phyloP scores from a whole-genome alignment of 2,329 filamentous ascomycete genomes.

The Cercospora sp. region DNA sequence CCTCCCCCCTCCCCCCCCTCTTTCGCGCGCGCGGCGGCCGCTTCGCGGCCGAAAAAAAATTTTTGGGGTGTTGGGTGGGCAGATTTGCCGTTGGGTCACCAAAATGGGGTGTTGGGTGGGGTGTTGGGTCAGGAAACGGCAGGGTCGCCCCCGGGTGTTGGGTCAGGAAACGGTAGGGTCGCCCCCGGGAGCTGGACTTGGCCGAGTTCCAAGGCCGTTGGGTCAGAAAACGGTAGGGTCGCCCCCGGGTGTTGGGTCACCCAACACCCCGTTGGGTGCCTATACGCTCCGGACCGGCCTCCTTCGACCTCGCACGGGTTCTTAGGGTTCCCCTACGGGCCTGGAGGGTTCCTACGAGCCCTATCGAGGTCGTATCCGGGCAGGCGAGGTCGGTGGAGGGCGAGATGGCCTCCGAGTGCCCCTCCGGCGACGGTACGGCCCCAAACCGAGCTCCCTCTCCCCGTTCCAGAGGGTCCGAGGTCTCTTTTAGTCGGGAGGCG shows the following conservation, averaged over 20 bases:
- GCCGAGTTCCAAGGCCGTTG: background rate
- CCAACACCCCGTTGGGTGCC: too few species aligned
- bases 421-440: background rate
- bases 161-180: too few species aligned
- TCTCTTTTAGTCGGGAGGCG: background rate
- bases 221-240: slow-evolving; percentile 1
- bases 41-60: background rate
- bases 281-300: background rate
- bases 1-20: background rate
- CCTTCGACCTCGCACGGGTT: background rate
- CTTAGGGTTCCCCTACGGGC: background rate
- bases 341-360: background rate
- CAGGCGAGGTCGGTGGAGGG: background rate
- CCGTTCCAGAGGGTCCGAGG: background rate
- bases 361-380: background rate
- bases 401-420: background rate
- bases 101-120: background rate
- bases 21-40: background rate
- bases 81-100: background rate
- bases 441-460: background rate
- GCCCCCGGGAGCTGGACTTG: background rate
- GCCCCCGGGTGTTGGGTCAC: background rate
- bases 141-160: background rate
- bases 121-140: background rate
- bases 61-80: slow-evolving; percentile 6